Percentiles rank a stretch among this genome's conserved stretches.
Conservation (phyloP, 306 rosid genomes). For the Cyclanthera cordifolia region DNA sequence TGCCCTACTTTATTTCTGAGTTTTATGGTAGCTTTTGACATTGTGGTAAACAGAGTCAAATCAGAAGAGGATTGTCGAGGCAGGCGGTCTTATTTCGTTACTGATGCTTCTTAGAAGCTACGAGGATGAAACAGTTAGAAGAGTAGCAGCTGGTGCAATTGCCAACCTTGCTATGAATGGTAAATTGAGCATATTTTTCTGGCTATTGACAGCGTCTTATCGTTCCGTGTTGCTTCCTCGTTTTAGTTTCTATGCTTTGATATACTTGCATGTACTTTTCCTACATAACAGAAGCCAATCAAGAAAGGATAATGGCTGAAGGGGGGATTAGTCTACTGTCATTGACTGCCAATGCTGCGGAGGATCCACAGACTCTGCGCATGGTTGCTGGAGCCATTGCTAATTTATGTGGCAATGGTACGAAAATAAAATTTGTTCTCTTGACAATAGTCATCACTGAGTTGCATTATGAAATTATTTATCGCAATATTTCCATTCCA, state of each 20-base stretch:
- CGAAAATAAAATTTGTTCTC: constrained; percentile 6
- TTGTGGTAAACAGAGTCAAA: constrained; percentile 61
- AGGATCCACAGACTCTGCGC: constrained; percentile 96
- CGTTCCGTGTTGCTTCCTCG: not conserved
- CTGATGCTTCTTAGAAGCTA: constrained; percentile 92
- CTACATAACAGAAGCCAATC: constrained; percentile 70
- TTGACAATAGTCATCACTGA: not conserved
- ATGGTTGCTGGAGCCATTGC: constrained; percentile 99
- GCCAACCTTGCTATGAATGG: constrained; percentile 99
- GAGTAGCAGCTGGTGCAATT: constrained; percentile 98
- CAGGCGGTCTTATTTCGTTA: constrained; percentile 93
- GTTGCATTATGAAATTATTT: not conserved
- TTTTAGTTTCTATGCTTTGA: constrained; percentile 14
- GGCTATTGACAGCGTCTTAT: constrained; percentile 6
- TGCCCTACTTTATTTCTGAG: not conserved
- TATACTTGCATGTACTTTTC: constrained; percentile 23
- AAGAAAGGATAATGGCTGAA: constrained; percentile 83
- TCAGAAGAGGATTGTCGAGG: constrained; percentile 84
- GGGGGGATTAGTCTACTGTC: constrained; percentile 91
- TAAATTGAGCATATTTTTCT: constrained; percentile 17
- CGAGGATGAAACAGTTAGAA: constrained; percentile 87
- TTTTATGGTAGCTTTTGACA: constrained; percentile 14
- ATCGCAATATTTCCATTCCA: not conserved
- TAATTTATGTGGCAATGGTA: constrained; percentile 95
- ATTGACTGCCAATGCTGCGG: constrained; percentile 86